These are phyloP conservation scores for Cytospora piceae DNA, from an alignment of 2,329 filamentous ascomycete species.

Conservation along the genomic window DNA sequence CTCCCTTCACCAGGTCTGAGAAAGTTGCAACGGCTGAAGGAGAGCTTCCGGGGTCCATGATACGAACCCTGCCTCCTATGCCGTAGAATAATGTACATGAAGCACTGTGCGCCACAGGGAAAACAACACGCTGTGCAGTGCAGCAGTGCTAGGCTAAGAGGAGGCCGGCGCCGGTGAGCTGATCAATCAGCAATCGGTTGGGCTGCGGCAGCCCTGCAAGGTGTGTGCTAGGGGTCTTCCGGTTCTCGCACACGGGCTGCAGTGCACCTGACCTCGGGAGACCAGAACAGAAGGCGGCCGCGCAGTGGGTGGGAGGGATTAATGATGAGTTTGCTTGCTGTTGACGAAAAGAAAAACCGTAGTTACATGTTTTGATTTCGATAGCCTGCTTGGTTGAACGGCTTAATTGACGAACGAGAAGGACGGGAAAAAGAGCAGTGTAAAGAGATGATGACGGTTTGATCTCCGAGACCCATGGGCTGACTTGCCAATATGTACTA, in stretches of 20 bases:
- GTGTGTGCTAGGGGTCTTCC: constrained; percentile 12
- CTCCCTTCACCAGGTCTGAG: neutral
- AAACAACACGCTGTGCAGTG: constrained; percentile 18
- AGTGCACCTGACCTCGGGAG: neutral
- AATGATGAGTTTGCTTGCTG: neutral
- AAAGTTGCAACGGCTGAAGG: neutral
- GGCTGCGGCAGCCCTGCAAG: constrained; percentile 20
- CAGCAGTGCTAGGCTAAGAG: constrained; percentile 25
- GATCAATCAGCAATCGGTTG: constrained; percentile 24
- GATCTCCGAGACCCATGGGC: neutral
- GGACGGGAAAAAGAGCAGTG: neutral
- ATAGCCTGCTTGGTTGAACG: neutral
- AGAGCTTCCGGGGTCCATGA: neutral
- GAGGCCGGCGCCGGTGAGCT: constrained; percentile 21
- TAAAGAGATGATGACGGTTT: neutral
- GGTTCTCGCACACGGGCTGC: constrained; percentile 17
- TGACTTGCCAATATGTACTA: neutral
- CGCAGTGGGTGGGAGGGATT: neutral
- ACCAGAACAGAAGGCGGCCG: neutral
- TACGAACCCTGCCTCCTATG: neutral
- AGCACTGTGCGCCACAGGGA: constrained; percentile 24
- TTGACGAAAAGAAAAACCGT: neutral
- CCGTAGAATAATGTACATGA: neutral
- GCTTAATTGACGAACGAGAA: neutral
- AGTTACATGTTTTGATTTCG: neutral